phyloP scores from a whole-genome alignment of 306 rosid genomes.

The Lagenaria siceraria region DNA sequence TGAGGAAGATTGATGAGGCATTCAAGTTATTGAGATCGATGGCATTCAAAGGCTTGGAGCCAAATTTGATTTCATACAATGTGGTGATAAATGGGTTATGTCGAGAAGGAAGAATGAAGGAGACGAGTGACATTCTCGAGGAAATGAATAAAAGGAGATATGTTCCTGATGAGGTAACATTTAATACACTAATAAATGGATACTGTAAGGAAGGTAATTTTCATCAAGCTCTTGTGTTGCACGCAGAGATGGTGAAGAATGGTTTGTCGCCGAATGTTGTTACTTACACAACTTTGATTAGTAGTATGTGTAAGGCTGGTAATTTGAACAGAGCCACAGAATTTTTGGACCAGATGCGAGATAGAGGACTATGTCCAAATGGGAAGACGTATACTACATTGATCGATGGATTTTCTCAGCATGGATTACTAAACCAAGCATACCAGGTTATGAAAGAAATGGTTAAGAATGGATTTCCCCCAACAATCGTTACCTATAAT shows the following conservation, averaged over 20 bases:
- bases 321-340: slow-evolving; percentile 61
- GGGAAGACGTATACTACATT: slow-evolving; percentile 71
- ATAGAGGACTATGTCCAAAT: slow-evolving; percentile 56
- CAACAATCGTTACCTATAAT: slow-evolving; percentile 66
- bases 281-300: slow-evolving; percentile 70
- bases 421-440: slow-evolving; percentile 57
- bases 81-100: slow-evolving; percentile 71
- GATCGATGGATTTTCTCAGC: slow-evolving; percentile 70
- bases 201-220: slow-evolving; percentile 70
- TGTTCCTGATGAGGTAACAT: slow-evolving; percentile 58
- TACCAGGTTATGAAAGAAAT: slow-evolving; percentile 52
- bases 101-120: slow-evolving; percentile 45
- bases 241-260: slow-evolving; percentile 55
- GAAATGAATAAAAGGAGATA: slow-evolving; percentile 51
- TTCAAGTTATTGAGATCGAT: slow-evolving; percentile 38
- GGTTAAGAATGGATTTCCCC: slow-evolving; percentile 51
- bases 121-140: slow-evolving; percentile 33
- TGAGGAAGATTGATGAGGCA: slow-evolving; percentile 37
- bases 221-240: slow-evolving; percentile 62
- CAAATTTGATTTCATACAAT: slow-evolving; percentile 69
- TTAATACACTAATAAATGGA: slow-evolving; percentile 69
- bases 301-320: slow-evolving; percentile 65
- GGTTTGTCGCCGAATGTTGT: slow-evolving; percentile 73
- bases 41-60: slow-evolving; percentile 40
- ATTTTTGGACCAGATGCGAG: slow-evolving; percentile 54